phyloP scores from a whole-genome alignment of 176 grass and related monocot species.

The Canna indica region DNA sequence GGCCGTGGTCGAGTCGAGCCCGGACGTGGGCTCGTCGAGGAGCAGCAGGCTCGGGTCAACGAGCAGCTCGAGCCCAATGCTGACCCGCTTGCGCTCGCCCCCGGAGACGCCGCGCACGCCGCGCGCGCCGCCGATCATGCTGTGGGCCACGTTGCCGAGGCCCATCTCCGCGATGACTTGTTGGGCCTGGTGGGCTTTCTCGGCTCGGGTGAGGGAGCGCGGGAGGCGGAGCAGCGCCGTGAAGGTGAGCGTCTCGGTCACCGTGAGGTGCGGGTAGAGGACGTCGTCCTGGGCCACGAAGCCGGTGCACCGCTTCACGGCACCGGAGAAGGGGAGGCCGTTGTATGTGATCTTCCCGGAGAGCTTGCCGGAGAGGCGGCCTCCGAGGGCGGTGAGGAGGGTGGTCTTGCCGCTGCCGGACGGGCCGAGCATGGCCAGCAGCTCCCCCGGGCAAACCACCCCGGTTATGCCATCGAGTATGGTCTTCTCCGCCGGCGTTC shows the following conservation, averaged over 20 bases:
- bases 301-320: conserved; percentile 62
- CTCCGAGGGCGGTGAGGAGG: conserved; percentile 71
- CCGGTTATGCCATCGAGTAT: conserved; percentile 84
- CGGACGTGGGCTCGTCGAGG: conserved; percentile 90
- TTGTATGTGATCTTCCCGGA: conserved; percentile 96
- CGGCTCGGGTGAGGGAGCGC: conserved; percentile 27
- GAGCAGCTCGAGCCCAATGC: conserved; percentile 94
- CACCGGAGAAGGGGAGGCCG: conserved; percentile 56
- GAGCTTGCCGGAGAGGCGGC: conserved; percentile 29
- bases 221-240: conserved; percentile 82
- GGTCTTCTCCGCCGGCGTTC: conserved; percentile 50
- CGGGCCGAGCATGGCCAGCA: conserved; percentile 94
- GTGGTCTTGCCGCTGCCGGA: conserved; percentile 97
- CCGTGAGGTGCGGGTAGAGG: conserved; percentile 87
- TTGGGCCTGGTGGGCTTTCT: conserved; percentile 59
- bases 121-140: conserved; percentile 78
- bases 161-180: conserved; percentile 58
- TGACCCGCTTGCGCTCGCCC: conserved; percentile 84
- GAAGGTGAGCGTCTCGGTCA: conserved; percentile 85
- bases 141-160: conserved; percentile 47
- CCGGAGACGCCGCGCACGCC: conserved; percentile 87
- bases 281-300: conserved; percentile 95
- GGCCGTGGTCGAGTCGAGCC: conserved; percentile 86
- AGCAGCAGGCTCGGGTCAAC: conserved; percentile 79
- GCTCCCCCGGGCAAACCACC: conserved; percentile 75